These are phyloP conservation scores for Pichia gijzeniarum DNA, from an alignment of 805 yeast species.

Conservation along the genomic window DNA sequence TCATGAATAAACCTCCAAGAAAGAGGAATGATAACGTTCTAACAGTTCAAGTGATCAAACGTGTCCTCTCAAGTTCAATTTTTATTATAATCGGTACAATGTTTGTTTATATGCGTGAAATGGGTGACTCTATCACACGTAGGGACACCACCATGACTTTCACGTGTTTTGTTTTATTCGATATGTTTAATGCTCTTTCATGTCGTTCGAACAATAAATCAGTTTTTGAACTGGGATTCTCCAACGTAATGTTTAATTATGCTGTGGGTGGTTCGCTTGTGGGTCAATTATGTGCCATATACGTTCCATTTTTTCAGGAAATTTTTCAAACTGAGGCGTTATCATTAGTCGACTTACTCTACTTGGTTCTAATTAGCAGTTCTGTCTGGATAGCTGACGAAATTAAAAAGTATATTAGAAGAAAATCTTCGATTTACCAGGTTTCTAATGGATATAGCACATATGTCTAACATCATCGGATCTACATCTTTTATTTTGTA, in stretches of 20 bases:
- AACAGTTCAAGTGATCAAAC: slow-evolving; percentile 57
- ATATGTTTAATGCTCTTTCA: slow-evolving; percentile 93
- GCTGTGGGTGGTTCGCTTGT: slow-evolving; percentile 84
- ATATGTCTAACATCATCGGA: slow-evolving; percentile 18
- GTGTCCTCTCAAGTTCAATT: slow-evolving; percentile 70
- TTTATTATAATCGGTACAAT: slow-evolving; percentile 82
- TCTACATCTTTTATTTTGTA: not conserved
- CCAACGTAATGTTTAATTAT: slow-evolving; percentile 84
- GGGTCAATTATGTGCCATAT: slow-evolving; percentile 91
- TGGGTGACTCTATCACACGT: slow-evolving; percentile 81
- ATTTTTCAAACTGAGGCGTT: slow-evolving; percentile 95
- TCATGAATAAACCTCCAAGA: slow-evolving; percentile 96
- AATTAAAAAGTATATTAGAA: slow-evolving; percentile 48
- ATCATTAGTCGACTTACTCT: slow-evolving; percentile 58
- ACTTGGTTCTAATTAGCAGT: slow-evolving; percentile 60
- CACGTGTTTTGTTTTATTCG: slow-evolving; percentile 92
- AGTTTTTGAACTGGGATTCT: slow-evolving; percentile 71
- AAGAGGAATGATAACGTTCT: slow-evolving; percentile 78
- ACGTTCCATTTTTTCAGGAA: slow-evolving; percentile 85
- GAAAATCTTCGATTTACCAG: slow-evolving; percentile 12
- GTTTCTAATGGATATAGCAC: slow-evolving; percentile 23
- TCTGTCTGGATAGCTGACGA: slow-evolving; percentile 86
- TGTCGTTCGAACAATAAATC: slow-evolving; percentile 88
- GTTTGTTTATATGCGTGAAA: slow-evolving; percentile 78
- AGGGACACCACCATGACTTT: slow-evolving; percentile 99